Percentiles rank a stretch among this genome's conserved stretches.
Evolutionary conservation across 805 yeast genomes (phyloP).

Genomic region (Pichia kluyveri): DNA sequence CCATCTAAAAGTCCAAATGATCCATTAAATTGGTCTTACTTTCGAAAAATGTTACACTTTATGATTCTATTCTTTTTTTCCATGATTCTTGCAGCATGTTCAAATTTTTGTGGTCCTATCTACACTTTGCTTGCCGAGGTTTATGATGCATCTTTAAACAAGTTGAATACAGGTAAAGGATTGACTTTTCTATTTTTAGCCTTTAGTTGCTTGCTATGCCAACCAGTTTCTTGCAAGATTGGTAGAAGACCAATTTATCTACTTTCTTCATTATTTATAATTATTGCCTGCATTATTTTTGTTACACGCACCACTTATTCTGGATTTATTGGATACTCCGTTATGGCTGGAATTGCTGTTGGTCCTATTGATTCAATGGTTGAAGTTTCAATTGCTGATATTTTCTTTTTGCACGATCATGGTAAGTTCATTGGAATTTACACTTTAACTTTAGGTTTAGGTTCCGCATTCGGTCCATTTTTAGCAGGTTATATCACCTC

Average conservation of each 20-base stretch:
- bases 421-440: slow-evolving; percentile 42
- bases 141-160: slow-evolving; percentile 34
- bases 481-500: slow-evolving; percentile 50
- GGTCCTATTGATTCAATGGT: slow-evolving; percentile 40
- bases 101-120: slow-evolving; percentile 39
- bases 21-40: slow-evolving; percentile 39
- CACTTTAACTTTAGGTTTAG: slow-evolving; percentile 37
- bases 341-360: slow-evolving; percentile 36
- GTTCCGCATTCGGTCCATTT: slow-evolving; percentile 43
- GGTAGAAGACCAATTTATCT: slow-evolving; percentile 37
- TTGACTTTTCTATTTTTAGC: slow-evolving; percentile 37
- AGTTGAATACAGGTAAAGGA: slow-evolving; percentile 43
- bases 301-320: slow-evolving; percentile 28
- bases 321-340: slow-evolving; percentile 38
- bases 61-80: slow-evolving; percentile 31
- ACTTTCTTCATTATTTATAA: slow-evolving; percentile 30
- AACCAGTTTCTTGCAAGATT: slow-evolving; percentile 34
- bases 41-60: slow-evolving; percentile 31
- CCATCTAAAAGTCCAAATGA: slow-evolving; percentile 42
- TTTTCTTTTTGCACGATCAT: slow-evolving; percentile 39
- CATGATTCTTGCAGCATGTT: slow-evolving; percentile 38
- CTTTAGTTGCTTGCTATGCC: slow-evolving; percentile 33
- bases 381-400: slow-evolving; percentile 36
- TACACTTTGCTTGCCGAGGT: slow-evolving; percentile 34
- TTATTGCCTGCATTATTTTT: slow-evolving; percentile 36